A percentile compares a stretch with the other conserved stretches of the same genome.
phyloP scores from a whole-genome alignment of 2,329 filamentous ascomycete genomes.

The Stagonosporopsis rhizophila region DNA sequence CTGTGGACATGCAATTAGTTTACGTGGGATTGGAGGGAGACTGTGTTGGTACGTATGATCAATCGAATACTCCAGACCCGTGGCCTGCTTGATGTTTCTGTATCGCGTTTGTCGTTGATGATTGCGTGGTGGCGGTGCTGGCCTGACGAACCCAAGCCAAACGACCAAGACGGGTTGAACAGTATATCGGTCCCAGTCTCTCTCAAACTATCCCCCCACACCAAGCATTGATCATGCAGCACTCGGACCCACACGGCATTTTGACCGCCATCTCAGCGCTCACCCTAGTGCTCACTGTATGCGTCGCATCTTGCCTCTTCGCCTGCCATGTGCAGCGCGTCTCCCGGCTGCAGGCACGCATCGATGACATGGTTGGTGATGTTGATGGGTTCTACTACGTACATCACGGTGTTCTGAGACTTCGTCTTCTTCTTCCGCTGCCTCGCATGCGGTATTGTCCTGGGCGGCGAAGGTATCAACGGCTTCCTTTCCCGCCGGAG shows the following conservation, averaged over 20 bases:
- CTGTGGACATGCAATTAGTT: background rate
- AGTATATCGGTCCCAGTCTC: background rate
- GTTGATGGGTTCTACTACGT: background rate
- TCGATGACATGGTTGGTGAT: background rate
- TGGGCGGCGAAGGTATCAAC: background rate
- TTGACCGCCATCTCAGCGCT: background rate
- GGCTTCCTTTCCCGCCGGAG: background rate
- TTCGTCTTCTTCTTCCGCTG: background rate
- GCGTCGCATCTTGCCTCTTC: background rate
- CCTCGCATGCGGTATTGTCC: background rate
- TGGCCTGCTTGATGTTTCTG: background rate
- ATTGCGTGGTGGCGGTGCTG: background rate
- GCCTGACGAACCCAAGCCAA: background rate
- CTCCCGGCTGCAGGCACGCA: background rate
- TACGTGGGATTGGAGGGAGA: background rate
- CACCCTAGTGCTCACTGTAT: background rate
- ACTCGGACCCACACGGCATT: background rate
- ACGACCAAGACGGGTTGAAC: background rate
- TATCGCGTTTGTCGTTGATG: background rate
- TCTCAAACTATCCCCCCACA: background rate
- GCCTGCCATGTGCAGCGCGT: background rate
- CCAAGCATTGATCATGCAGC: background rate
- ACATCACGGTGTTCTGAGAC: background rate
- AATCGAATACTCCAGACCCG: background rate
- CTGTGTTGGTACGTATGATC: constrained; percentile 1